Percentiles rank a stretch among this genome's conserved stretches.
Evolutionary conservation across 768 basidiomycete species (phyloP).

Genomic region (Collybiopsis confluens): DNA sequence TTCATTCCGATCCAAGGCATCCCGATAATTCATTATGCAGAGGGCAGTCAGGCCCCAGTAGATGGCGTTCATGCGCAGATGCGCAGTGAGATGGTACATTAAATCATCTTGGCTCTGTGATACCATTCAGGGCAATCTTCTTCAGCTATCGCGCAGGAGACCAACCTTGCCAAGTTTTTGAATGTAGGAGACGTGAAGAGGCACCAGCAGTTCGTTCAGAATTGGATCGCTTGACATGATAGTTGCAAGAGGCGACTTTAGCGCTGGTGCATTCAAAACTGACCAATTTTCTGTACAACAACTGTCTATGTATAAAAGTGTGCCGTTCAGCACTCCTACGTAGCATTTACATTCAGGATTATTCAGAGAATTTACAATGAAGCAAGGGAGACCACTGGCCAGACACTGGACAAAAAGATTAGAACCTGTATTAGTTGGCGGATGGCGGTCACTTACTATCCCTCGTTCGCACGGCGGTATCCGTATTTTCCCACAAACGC

Average conservation of each 20-base stretch:
- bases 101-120: conserved; percentile 78
- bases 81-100: conserved; percentile 85
- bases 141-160: background rate
- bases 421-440: conserved; percentile 3
- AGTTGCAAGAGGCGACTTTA: too few species aligned
- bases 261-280: too few species aligned
- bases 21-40: conserved; percentile 70
- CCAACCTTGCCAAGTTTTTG: conserved; percentile 67
- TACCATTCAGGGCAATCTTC: background rate
- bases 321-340: background rate
- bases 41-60: conserved; percentile 96
- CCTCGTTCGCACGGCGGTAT: conserved; percentile 60
- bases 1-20: conserved; percentile 78
- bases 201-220: conserved; percentile 25
- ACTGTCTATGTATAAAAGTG: conserved; percentile 1
- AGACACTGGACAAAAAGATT: conserved; percentile 41
- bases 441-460: conserved; percentile 74
- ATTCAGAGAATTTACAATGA: conserved; percentile 33
- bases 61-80: conserved; percentile 91
- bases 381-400: conserved; percentile 72
- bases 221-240: background rate
- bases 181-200: conserved; percentile 73
- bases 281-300: too few species aligned
- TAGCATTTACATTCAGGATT: background rate
- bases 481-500: conserved; percentile 72